Evolutionary conservation across 345 rosid species (phyloP), one percentile per base, ranked within the genome.

Genomic region (Citrus trifoliata): DNA sequence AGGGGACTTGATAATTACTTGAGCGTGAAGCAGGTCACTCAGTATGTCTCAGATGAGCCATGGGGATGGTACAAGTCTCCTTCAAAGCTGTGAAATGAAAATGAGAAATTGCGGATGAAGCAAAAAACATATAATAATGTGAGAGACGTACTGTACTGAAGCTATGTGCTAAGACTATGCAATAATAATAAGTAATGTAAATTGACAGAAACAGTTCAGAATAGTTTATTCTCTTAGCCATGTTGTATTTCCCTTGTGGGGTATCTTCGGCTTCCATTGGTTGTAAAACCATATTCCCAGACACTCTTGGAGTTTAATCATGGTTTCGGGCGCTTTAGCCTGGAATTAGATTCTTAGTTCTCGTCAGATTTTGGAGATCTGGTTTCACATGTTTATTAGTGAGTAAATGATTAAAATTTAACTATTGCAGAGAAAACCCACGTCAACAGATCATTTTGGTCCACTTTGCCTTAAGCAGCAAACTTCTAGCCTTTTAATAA

Each of bases 1-100:
- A 95, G 99, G 99, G 99, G 99, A 69, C 90, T 95, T 32, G 98
- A 93, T 37, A 93, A 90, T 79, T 95, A 95, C 89, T 56, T 95
- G 85, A 90, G 82, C 35, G 98, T 93, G 87, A 95, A 95, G 91
- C 99, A 95, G 89, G 92, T 95, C 53, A 95, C 96, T 40, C 93
- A 79, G 63, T 92, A 92, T 74, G 80, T 84, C 73, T 90, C 99
- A 0, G 68, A 86, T 78, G 99, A 95, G 33, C 99, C 91, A 71
- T 93, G 97, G 98, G 96, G 96, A 55, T 93, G 97, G 99, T 93
- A 93, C 76, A 80, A 80, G 61, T 73, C 97, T 80, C 99, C 99
- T 60, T 85, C 96, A 25, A 93, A 85, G 87, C 89, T 90, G 78
- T 95, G 81, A 92, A 33, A 24, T 24, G 51, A 55, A 64, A 70